These are phyloP conservation scores for Dichomitus squalens DNA, from an alignment of 1,284 basidiomycete species.

Conservation along the genomic window DNA sequence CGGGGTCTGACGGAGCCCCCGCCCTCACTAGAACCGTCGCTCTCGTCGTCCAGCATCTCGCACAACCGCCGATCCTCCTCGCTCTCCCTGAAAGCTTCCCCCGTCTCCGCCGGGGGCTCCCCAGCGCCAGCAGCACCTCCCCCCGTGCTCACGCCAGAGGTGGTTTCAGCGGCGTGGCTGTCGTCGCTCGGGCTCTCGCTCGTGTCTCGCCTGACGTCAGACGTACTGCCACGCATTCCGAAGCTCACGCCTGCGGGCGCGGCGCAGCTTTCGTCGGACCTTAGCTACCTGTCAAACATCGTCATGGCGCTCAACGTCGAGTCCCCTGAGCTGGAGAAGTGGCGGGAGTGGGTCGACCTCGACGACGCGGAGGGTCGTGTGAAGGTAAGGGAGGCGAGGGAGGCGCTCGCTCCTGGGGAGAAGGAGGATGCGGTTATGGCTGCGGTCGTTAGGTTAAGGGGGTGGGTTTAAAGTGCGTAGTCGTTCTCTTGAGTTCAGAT, in stretches of 20 bases:
- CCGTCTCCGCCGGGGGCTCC: conserved; percentile 19
- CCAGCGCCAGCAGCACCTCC: conserved; percentile 35
- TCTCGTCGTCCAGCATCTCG: conserved; percentile 31
- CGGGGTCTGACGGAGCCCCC: conserved; percentile 46
- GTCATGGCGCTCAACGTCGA: conserved; percentile 91
- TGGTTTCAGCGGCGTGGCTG: conserved; percentile 87
- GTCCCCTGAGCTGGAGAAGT: conserved; percentile 70
- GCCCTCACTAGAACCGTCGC: conserved; percentile 26
- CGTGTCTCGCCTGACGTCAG: conserved; percentile 68
- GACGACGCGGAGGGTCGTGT: conserved; percentile 57
- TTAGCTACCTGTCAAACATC: conserved; percentile 89
- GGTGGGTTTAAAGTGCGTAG: conserved; percentile 14
- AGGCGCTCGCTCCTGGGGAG: conserved; percentile 10
- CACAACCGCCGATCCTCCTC: conserved; percentile 36
- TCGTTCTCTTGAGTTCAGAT: neutral
- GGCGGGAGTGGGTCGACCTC: conserved; percentile 68
- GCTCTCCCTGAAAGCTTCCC: conserved; percentile 37
- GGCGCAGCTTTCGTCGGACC: conserved; percentile 84
- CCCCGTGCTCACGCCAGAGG: conserved; percentile 59
- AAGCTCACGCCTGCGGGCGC: conserved; percentile 67
- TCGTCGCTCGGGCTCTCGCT: conserved; percentile 84
- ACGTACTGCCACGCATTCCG: conserved; percentile 65
- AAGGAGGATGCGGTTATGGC: conserved; percentile 19
- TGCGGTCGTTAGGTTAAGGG: conserved; percentile 19
- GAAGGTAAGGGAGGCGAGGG: conserved; percentile 35